Percentiles rank a stretch among this genome's conserved stretches.
Evolutionary conservation across 176 grass and related monocot species (phyloP).

Genomic region (Typha latifolia): DNA sequence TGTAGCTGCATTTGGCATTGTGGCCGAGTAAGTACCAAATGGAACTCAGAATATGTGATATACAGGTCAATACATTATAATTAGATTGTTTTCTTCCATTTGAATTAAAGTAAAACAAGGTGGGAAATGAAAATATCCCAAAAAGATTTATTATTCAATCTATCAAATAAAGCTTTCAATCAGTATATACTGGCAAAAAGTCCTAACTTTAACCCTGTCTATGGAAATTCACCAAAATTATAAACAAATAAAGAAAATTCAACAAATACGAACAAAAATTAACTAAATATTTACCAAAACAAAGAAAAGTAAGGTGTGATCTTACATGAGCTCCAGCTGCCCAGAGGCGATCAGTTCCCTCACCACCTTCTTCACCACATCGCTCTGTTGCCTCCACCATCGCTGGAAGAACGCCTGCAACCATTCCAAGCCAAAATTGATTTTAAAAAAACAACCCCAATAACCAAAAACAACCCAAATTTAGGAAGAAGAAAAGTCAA

Average conservation of each 20-base stretch:
- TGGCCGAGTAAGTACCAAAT: too few species aligned
- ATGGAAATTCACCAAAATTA: background rate
- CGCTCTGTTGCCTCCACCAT: slow-evolving; percentile 84
- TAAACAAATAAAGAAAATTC: background rate
- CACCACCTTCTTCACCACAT: slow-evolving; percentile 53
- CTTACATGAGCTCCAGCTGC: slow-evolving; percentile 71
- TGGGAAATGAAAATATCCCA: too few species aligned
- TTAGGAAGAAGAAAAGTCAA: background rate
- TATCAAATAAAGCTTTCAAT: too few species aligned
- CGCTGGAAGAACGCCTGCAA: slow-evolving; percentile 88
- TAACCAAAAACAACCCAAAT: background rate
- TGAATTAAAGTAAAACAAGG: too few species aligned
- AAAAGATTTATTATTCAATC: too few species aligned
- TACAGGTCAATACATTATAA: too few species aligned
- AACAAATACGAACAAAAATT: background rate
- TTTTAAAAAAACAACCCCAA: background rate
- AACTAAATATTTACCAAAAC: background rate
- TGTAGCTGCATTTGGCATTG: too few species aligned
- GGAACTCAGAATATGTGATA: too few species aligned
- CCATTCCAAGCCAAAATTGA: background rate
- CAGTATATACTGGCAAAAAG: too few species aligned
- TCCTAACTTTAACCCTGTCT: too few species aligned
- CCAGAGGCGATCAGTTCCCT: slow-evolving; percentile 67
- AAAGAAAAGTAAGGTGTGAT: background rate
- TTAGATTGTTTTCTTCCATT: too few species aligned